Evolutionary conservation across 192 early-diverging fungal genomes (phyloP), one percentile per base, ranked within the genome.

Genomic region (Spizellomyces punctatus): DNA sequence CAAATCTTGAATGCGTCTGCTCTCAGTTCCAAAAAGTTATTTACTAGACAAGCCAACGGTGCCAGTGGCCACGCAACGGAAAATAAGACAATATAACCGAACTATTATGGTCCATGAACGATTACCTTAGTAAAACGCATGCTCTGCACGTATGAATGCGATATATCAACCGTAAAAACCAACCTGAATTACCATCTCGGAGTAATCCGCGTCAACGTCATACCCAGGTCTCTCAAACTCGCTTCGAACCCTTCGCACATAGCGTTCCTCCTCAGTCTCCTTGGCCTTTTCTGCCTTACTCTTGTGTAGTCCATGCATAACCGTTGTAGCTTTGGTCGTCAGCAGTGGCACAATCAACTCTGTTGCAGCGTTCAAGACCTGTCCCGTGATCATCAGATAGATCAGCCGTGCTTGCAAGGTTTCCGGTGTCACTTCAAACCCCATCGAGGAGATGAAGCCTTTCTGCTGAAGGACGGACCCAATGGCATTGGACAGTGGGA

Each of bases 21-120:
- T 57, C 96, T 85, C 60, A 98, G 76, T 83, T 98, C 95, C 44
- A 96, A 68, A 86, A 90, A 94, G 80, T 98, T 96, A 79, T 96
- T 96, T 43, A 96, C 46, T 46, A 95, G 80, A 44, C 90, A 91
- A 16, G 87, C 88, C 49, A 96, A 69, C 6, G 94, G 88, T 3
- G 93, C 90, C 67, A 95, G 82, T 4, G 95, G 92, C 93, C 92
- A 96, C 8, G 90, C 87, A 0, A 89, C 80, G 22, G 91, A 92
- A 77, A 98, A 98, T 66, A 95, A 80, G 17, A 88, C 83, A 10
- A 98, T 86, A 69, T 93, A 90, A 17, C 91, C 94, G 86, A 94
- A 98, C 88, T 91, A 72, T 41, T 17, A 17, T 48, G 27, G 7
- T n/a, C 7, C 16, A 65, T 44, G 64, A 16, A 65, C 14, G 46